Evolutionary conservation across 2,329 filamentous ascomycete species (phyloP).

Genomic region (Helotiales sp.): DNA sequence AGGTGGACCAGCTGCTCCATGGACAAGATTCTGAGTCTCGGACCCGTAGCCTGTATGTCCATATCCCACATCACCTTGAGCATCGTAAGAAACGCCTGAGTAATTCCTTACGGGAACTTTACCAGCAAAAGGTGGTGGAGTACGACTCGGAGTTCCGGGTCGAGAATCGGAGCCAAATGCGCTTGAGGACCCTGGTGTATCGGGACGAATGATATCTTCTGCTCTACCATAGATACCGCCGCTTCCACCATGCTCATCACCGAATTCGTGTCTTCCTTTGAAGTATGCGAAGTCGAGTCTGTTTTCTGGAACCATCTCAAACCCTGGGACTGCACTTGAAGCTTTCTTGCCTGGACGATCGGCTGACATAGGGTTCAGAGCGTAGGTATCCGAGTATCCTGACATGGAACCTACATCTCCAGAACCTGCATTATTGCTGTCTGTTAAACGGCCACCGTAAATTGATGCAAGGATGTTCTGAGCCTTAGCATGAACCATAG

Average conservation of each 20-base stretch:
- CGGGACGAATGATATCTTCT: slow-evolving; percentile 50
- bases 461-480: slow-evolving; percentile 84
- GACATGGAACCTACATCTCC: slow-evolving; percentile 59
- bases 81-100: slow-evolving; percentile 25
- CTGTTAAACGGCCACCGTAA: slow-evolving; percentile 76
- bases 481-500: slow-evolving; percentile 92
- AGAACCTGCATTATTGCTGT: slow-evolving; percentile 60
- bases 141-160: slow-evolving; percentile 27
- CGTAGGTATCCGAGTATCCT: slow-evolving; percentile 80
- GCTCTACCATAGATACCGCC: slow-evolving; percentile 59
- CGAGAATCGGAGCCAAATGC: slow-evolving; percentile 24
- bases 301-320: slow-evolving; percentile 90
- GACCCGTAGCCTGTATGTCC: too few relatives aligned
- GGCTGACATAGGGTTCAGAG: slow-evolving; percentile 72
- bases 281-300: slow-evolving; percentile 85
- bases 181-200: slow-evolving; percentile 30
- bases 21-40: slow-evolving; percentile 31
- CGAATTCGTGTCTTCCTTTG: slow-evolving; percentile 87
- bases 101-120: slow-evolving; percentile 2
- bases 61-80: slow-evolving; percentile 27
- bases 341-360: slow-evolving; percentile 45
- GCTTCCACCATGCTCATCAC: slow-evolving; percentile 81
- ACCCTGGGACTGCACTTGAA: slow-evolving; percentile 58
- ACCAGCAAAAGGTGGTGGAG: neutral
- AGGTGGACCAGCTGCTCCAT: slow-evolving; percentile 53